Base-by-base conservation (phyloP, 1,284 basidiomycete species). In the Moesziomyces antarcticus region DNA sequence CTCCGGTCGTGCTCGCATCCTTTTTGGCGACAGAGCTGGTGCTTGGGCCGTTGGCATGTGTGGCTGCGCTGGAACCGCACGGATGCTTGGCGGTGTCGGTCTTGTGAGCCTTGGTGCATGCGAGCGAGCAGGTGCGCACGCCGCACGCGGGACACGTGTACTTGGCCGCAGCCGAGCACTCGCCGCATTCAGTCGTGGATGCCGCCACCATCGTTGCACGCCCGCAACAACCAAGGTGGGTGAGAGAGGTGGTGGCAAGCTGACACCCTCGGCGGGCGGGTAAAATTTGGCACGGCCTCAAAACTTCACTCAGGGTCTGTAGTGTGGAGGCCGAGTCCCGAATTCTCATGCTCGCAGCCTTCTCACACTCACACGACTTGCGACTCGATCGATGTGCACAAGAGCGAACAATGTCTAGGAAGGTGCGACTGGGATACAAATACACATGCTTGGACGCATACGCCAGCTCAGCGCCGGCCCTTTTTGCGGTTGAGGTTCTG, bases 131-230 rank as follows among this genome's bases (percentile, higher is more conserved):
- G 0, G 67, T 74, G 1, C 50, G 58, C n/a, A 45, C 42, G 9
- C 35, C 40, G 35, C 72, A 74, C 2, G 22, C 10, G 2, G 72
- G 72, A 25, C 72, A 74, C 3, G 72, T 74, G 48, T 74, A 74
- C 22, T 71, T 74, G n/a, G 71, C 44, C 7, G 57, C 18, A 0
- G 22, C 3, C 3, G 33, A 8, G 43, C 71, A 73, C 35, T 53
- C 37, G 6, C 7, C 30, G 41, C 71, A 73, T 5, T 25, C 14
- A 0, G 51, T 18, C 3, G 70, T 68, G 2, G 56, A 43, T 0
- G 65, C 54, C 7, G 64, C 48, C 10, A 64, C 60, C 70, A 73
- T 72, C 11, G 6, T 48, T 33, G 30, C 30, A 33, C 30, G 2
- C 30, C 30, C 11, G 11, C 9, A 3, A 16, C 35, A 18, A 18